These are phyloP conservation scores for Phytopythium litorale DNA, from an alignment of 352 stramenopile genomes.

Conservation along the genomic window DNA sequence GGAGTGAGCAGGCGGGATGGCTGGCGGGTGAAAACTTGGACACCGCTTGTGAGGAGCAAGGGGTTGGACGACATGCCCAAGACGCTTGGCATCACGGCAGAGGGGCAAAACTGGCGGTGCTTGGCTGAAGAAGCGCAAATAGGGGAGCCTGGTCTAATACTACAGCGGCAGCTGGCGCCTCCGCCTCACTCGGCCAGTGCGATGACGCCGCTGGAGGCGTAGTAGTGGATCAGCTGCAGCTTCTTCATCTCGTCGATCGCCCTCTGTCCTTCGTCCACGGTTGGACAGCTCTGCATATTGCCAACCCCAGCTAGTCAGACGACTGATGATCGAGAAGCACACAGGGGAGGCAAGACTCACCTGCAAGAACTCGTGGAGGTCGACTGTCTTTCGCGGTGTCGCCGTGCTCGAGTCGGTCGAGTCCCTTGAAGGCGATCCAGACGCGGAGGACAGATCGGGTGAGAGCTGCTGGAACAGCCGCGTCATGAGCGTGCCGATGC, in stretches of 20 bases:
- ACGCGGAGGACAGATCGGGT: constrained; percentile 16
- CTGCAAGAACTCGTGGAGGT: constrained; percentile 60
- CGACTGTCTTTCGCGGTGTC: constrained; percentile 48
- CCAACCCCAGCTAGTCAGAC: background rate
- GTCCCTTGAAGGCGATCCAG: constrained; percentile 8
- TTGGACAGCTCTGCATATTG: constrained; percentile 61
- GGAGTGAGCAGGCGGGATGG: no score
- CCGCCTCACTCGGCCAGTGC: constrained; percentile 46
- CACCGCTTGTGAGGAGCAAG: no score
- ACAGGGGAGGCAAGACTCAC: constrained; percentile 20
- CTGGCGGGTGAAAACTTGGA: no score
- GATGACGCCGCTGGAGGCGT: constrained; percentile 75
- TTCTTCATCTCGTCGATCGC: constrained; percentile 79
- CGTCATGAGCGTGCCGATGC: constrained; percentile 70
- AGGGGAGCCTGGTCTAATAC: constrained; percentile 1
- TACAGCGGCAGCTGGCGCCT: background rate
- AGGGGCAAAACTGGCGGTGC: background rate
- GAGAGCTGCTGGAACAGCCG: constrained; percentile 70
- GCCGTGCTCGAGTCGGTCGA: constrained; percentile 14
- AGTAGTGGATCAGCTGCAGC: constrained; percentile 77
- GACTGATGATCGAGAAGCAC: background rate
- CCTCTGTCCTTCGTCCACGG: constrained; percentile 57
- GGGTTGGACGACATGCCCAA: no score
- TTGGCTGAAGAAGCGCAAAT: background rate
- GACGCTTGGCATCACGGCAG: no score